Evolutionary conservation across 495 filamentous ascomycete species (phyloP).

Genomic region (Aspergillus kassunensis): DNA sequence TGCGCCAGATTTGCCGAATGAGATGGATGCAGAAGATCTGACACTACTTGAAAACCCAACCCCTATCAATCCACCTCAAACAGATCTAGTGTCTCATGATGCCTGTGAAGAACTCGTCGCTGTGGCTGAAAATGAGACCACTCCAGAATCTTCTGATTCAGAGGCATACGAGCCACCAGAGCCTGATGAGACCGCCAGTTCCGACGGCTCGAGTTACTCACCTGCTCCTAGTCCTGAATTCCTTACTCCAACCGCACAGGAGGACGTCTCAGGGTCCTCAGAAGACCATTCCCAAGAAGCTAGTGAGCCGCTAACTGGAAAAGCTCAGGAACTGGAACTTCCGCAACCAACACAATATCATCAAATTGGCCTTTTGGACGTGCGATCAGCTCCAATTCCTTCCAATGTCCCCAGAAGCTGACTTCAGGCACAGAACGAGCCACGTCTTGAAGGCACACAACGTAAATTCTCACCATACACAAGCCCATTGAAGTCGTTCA

Average conservation of each 20-base stretch:
- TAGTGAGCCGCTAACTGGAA: constrained; percentile 31
- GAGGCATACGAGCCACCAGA: constrained; percentile 61
- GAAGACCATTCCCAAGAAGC: constrained; percentile 19
- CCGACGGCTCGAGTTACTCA: constrained; percentile 31
- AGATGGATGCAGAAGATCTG: not conserved
- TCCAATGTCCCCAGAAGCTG: constrained; percentile 4
- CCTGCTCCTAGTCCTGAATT: constrained; percentile 35
- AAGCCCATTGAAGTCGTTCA: constrained; percentile 78
- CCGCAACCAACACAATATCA: constrained; percentile 16
- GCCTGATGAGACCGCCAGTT: constrained; percentile 31
- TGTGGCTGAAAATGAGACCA: constrained; percentile 14
- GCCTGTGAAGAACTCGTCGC: constrained; percentile 11
- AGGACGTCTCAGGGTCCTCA: constrained; percentile 15
- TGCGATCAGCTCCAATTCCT: constrained; percentile 28
- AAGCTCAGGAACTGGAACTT: constrained; percentile 24
- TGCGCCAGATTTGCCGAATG: not conserved
- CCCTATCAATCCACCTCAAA: not conserved
- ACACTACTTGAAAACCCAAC: constrained; percentile 6
- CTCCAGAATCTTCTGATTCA: constrained; percentile 34
- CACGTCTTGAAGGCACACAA: constrained; percentile 13
- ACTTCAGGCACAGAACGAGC: constrained; percentile 23
- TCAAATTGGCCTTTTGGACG: constrained; percentile 34
- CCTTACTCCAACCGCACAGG: constrained; percentile 21
- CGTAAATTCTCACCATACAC: constrained; percentile 66
- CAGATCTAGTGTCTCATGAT: constrained; percentile 6